Evolutionary conservation across 345 rosid genomes (phyloP).

Genomic region (Adansonia digitata): DNA sequence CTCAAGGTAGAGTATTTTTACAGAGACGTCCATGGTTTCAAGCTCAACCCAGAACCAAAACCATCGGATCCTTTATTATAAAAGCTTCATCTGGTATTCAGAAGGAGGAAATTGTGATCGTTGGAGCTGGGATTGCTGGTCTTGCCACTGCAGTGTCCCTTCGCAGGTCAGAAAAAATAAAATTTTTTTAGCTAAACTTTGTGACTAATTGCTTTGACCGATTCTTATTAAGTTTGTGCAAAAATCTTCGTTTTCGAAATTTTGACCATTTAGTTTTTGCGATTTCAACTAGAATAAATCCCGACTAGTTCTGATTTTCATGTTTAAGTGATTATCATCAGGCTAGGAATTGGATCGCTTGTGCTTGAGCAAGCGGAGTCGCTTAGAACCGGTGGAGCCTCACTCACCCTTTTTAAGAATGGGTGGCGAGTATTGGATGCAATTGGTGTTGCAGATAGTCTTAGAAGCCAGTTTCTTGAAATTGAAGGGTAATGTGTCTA

Average conservation of each 20-base stretch:
- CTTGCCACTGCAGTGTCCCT: slow-evolving; percentile 89
- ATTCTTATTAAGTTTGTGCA: no score
- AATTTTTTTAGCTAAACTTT: background rate
- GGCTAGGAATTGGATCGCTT: slow-evolving; percentile 72
- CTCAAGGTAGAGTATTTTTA: slow-evolving; percentile 11
- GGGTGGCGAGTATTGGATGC: slow-evolving; percentile 95
- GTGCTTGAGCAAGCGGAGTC: slow-evolving; percentile 91
- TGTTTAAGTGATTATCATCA: slow-evolving; percentile 9
- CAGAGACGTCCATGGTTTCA: slow-evolving; percentile 17
- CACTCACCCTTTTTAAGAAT: slow-evolving; percentile 88
- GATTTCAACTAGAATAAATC: background rate
- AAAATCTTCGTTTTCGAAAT: no score
- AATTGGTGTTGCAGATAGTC: slow-evolving; percentile 68
- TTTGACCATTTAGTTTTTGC: background rate
- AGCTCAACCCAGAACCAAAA: slow-evolving; percentile 26
- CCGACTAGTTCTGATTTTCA: background rate
- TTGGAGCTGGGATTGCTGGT: slow-evolving; percentile 89
- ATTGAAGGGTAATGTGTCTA: slow-evolving; percentile 63
- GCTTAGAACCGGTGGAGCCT: slow-evolving; percentile 80
- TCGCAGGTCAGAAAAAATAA: slow-evolving; percentile 35
- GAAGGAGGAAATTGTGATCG: slow-evolving; percentile 60
- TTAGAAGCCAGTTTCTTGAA: slow-evolving; percentile 70
- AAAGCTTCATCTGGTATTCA: slow-evolving; percentile 29
- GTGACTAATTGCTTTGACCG: background rate
- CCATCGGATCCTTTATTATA: slow-evolving; percentile 9